Percentiles rank a stretch among this genome's conserved stretches.
Conservation (phyloP, 345 rosid genomes). For the Clarkia xantiana region DNA sequence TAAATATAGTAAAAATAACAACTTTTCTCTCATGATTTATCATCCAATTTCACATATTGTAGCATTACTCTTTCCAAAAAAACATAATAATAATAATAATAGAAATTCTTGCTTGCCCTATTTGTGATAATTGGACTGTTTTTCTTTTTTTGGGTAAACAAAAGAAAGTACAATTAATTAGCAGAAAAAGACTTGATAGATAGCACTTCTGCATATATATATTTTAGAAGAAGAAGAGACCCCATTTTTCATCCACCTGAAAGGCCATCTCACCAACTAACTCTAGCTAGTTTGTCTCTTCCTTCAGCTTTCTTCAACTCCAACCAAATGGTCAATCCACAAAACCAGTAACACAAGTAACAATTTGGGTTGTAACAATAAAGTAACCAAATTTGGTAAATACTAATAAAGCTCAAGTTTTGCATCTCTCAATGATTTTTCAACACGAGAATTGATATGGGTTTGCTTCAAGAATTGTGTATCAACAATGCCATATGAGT, state of each 20-base stretch:
- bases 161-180: too few species aligned
- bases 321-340: neutral
- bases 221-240: slow-evolving; percentile 1
- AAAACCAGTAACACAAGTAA: neutral
- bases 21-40: too few species aligned
- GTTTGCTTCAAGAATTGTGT: neutral
- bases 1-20: too few species aligned
- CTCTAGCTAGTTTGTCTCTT: slow-evolving; percentile 1
- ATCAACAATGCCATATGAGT: neutral
- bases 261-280: slow-evolving; percentile 4
- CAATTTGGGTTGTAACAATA: neutral
- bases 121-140: too few species aligned
- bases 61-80: too few species aligned
- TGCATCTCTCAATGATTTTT: neutral
- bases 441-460: neutral
- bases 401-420: neutral
- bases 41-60: too few species aligned
- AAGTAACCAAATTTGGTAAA: neutral
- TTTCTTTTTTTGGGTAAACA: too few species aligned
- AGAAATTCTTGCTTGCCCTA: too few species aligned
- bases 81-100: too few species aligned
- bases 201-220: neutral
- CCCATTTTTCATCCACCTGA: slow-evolving; percentile 12
- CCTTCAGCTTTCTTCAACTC: neutral
- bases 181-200: too few species aligned